Percentiles rank a stretch among this genome's conserved stretches.
These are phyloP conservation scores for Ramaria sp. DNA, from an alignment of 768 basidiomycete species.

Conservation along the genomic window DNA sequence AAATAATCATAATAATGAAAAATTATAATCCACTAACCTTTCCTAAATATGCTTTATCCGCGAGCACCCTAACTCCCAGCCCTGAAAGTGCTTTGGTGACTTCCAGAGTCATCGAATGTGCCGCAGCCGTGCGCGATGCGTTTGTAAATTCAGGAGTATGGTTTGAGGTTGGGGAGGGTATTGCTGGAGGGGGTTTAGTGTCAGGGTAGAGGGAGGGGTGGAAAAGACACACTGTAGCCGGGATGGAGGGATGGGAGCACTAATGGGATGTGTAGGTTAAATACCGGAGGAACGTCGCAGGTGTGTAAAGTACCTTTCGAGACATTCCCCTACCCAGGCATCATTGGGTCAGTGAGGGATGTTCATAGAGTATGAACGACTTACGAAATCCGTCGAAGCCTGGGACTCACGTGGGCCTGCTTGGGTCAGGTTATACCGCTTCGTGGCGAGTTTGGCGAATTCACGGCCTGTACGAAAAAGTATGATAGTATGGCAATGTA, in stretches of 20 bases:
- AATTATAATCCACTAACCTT: constrained; percentile 29
- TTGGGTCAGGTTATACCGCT: constrained; percentile 41
- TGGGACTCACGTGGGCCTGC: constrained; percentile 62
- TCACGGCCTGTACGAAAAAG: constrained; percentile 34
- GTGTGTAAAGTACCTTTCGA: constrained; percentile 43
- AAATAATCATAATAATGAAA: no score
- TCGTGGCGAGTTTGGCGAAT: constrained; percentile 48
- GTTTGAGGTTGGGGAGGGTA: constrained; percentile 57
- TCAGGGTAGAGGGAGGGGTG: neutral
- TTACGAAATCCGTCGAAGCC: constrained; percentile 78
- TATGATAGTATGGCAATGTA: neutral
- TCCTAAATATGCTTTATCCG: constrained; percentile 50
- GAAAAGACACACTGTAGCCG: constrained; percentile 42
- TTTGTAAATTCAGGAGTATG: constrained; percentile 60
- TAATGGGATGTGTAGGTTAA: constrained; percentile 10
- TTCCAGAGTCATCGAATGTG: constrained; percentile 57
- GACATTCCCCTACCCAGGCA: constrained; percentile 48
- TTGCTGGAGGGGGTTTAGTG: constrained; percentile 36
- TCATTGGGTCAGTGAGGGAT: neutral
- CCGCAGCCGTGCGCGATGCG: constrained; percentile 44
- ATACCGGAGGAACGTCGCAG: neutral
- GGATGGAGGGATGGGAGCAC: constrained; percentile 65
- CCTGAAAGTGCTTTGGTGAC: constrained; percentile 64
- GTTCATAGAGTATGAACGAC: constrained; percentile 15
- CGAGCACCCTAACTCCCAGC: constrained; percentile 54